Evolutionary conservation across 371 early-diverging fungal species (phyloP), one percentile per base, ranked within the genome.

Genomic region (Mortierella sp.): DNA sequence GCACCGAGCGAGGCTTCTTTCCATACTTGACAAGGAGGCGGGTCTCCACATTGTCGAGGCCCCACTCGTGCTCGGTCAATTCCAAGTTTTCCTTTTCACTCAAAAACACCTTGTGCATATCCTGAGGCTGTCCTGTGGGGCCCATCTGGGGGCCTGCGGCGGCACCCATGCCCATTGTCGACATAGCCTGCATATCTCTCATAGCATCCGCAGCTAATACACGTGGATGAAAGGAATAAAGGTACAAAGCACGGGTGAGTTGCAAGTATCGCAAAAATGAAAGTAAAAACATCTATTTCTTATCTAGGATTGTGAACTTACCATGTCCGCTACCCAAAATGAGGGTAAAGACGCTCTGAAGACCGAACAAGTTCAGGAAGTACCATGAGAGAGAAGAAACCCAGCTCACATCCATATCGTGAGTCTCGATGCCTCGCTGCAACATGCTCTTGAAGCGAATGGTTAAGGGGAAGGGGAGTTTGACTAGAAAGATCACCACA

Each of bases 381-480:
- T 98, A 98, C 98, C 98, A 98, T 6, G 97, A 97, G 23, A 98
- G 84, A 19, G 96, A 95, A 9, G 97, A 97, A 2, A 98, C 99
- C 98, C 98, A 98, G 29, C 92, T 88, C 7, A 96, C 97, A 83
- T 98, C 98, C 97, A 98, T 97, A 81, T 98, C 95, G 21, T 90
- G 86, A 0, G 99, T 98, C 71, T 93, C 93, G n/a, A 98, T 93
- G 52, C 98, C 98, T 58, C 94, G 89, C 84, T 98, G 98, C 57
- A 98, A 88, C 99, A 98, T 98, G 60, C 92, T 86, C 85, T 98
- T 98, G 87, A 98, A 98, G 14, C 98, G 93, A 63, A 97, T 85
- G 14, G 97, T 97, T 74, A 98, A 86, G 3, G 98, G 97, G 81
- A 98, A 98, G 29, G 99, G 99, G 70, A 98, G 86, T 64, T 94